Conservation (phyloP, 176 grass and related monocot species). For the Eleusine indica region DNA sequence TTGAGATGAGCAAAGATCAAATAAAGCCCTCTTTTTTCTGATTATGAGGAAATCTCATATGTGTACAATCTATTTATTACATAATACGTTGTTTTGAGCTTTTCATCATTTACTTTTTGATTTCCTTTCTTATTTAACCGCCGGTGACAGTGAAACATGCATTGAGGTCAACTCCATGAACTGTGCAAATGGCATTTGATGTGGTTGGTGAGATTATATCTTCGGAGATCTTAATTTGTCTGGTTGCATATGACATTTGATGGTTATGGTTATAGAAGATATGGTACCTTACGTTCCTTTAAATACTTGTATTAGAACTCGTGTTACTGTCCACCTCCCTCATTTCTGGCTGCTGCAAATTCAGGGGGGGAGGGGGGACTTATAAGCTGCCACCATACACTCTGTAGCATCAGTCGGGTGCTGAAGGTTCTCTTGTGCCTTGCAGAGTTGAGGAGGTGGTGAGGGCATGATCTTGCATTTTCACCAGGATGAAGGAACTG, state of each 20-base stretch:
- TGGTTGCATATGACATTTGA: not conserved
- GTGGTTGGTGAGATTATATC: constrained; percentile 28
- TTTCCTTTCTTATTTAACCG: not conserved
- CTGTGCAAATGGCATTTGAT: not conserved
- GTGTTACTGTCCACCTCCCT: not conserved
- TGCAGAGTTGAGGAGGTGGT: not conserved
- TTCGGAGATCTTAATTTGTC: not conserved
- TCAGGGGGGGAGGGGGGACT: not conserved
- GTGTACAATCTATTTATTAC: not conserved
- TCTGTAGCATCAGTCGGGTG: not conserved
- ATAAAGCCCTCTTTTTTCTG: constrained; percentile 42
- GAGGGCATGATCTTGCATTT: not conserved
- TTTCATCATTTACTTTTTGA: not conserved
- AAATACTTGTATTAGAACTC: not conserved
- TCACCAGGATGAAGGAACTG: not conserved
- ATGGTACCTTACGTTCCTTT: constrained; percentile 8
- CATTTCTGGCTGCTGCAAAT: constrained; percentile 17
- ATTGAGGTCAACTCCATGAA: not conserved
- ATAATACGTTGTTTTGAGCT: not conserved
- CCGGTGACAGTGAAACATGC: constrained; percentile 6
- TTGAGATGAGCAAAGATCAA: constrained; percentile 46
- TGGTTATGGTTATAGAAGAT: constrained; percentile 5
- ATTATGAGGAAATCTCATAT: not conserved
- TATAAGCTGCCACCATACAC: not conserved
- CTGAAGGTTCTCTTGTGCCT: not conserved